phyloP scores from a whole-genome alignment of 1,139 yeast species.

The Suhomyces choctaworum region DNA sequence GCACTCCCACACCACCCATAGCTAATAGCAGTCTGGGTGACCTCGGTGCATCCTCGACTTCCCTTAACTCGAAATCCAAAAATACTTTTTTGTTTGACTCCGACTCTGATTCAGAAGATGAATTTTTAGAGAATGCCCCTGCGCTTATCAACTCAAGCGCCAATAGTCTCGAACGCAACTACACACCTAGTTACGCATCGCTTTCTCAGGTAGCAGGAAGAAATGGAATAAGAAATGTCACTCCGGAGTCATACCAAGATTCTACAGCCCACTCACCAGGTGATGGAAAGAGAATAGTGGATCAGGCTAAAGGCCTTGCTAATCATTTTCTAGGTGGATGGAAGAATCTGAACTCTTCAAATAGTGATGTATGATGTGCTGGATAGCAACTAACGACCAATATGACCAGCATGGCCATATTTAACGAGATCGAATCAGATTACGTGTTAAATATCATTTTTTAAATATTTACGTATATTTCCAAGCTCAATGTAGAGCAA shows the following conservation, averaged over 20 bases:
- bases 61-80: conserved; percentile 7
- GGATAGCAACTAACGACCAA: conserved; percentile 1
- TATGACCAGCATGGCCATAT: background rate
- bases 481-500: too few relatives aligned
- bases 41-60: background rate
- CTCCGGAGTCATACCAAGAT: conserved; percentile 23
- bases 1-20: conserved; percentile 27
- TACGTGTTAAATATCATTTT: conserved; percentile 6
- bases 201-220: conserved; percentile 55
- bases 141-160: background rate
- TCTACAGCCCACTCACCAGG: conserved; percentile 1
- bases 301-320: conserved; percentile 44
- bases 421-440: conserved; percentile 1
- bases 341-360: conserved; percentile 18
- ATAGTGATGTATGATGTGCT: conserved; percentile 2
- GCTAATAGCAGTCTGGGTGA: conserved; percentile 1
- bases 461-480: background rate
- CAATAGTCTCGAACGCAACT: conserved; percentile 4
- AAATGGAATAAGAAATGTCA: conserved; percentile 39
- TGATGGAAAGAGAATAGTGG: conserved; percentile 27
- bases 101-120: conserved; percentile 35
- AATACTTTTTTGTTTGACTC: conserved; percentile 34
- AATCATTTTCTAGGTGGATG: conserved; percentile 38
- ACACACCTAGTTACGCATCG: conserved; percentile 38
- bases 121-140: conserved; percentile 19